These are phyloP conservation scores for Castanea crenata DNA, from an alignment of 306 rosid genomes.

Conservation along the genomic window DNA sequence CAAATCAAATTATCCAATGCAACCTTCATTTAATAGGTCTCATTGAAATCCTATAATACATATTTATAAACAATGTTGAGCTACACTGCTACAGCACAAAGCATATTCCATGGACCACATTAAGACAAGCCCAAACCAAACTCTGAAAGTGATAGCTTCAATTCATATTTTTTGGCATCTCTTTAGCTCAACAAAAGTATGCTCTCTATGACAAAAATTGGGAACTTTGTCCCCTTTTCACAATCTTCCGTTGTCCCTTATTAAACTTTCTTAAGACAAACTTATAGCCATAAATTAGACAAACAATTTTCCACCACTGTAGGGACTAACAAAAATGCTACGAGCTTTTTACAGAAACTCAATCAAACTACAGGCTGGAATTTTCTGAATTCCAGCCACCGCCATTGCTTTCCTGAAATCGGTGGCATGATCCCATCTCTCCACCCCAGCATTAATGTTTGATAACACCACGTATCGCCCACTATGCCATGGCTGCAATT, in stretches of 20 bases:
- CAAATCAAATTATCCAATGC: too few species aligned
- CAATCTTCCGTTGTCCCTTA: too few species aligned
- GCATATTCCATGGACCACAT: neutral
- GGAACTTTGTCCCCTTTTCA: neutral
- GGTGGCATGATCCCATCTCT: conserved; percentile 78
- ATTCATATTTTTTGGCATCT: neutral
- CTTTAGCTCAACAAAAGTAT: neutral
- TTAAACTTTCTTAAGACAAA: neutral
- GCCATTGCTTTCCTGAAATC: conserved; percentile 52
- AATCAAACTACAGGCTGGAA: conserved; percentile 64
- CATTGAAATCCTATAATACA: too few species aligned
- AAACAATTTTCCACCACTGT: neutral
- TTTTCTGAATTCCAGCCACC: conserved; percentile 57
- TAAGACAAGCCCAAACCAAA: neutral
- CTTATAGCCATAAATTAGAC: neutral
- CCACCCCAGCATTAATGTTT: conserved; percentile 55
- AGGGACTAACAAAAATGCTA: neutral
- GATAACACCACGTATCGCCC: conserved; percentile 61
- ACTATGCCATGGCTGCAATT: conserved; percentile 43
- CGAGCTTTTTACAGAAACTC: conserved; percentile 18
- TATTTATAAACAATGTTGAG: too few species aligned
- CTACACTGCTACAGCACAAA: too few species aligned
- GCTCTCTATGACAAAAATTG: neutral
- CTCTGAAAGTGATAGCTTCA: neutral
- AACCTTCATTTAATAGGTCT: too few species aligned